phyloP scores from a whole-genome alignment of 1,284 basidiomycete species.

The Leccinum holopus region DNA sequence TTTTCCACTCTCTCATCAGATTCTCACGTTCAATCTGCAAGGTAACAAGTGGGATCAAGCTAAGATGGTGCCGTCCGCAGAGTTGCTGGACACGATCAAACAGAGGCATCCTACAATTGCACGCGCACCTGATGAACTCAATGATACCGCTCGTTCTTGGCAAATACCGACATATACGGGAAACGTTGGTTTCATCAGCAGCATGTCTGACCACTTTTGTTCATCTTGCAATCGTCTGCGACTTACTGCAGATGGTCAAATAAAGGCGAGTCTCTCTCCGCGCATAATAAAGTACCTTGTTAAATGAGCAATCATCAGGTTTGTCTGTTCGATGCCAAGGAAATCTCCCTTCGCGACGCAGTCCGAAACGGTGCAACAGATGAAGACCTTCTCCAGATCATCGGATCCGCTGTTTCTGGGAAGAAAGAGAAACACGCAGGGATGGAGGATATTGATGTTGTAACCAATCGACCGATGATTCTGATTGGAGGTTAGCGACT shows the following conservation, averaged over 20 bases:
- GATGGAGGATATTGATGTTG: slow-evolving; percentile 77
- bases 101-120: slow-evolving; percentile 46
- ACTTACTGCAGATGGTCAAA: slow-evolving; percentile 85
- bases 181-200: slow-evolving; percentile 84
- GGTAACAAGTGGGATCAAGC: slow-evolving; percentile 84
- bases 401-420: slow-evolving; percentile 64
- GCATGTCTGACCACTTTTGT: slow-evolving; percentile 93
- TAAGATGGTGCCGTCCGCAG: slow-evolving; percentile 77
- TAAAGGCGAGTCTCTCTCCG: slow-evolving; percentile 58
- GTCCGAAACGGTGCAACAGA: slow-evolving; percentile 68
- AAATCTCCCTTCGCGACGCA: slow-evolving; percentile 77
- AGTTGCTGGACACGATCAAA: slow-evolving; percentile 55
- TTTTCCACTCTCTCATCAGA: slow-evolving; percentile 4
- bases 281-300: background rate
- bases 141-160: slow-evolving; percentile 83
- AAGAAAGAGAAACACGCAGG: slow-evolving; percentile 86
- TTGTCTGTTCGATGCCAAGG: slow-evolving; percentile 84
- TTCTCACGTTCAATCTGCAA: slow-evolving; percentile 29
- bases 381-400: slow-evolving; percentile 59
- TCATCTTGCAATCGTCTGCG: slow-evolving; percentile 81
- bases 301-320: slow-evolving; percentile 48
- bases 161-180: slow-evolving; percentile 71
- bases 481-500: slow-evolving; percentile 82
- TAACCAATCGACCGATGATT: slow-evolving; percentile 84
- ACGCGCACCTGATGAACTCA: slow-evolving; percentile 64